Evolutionary conservation across 148 eudicot genomes (phyloP).

Genomic region (Vaccinium macrocarpon): DNA sequence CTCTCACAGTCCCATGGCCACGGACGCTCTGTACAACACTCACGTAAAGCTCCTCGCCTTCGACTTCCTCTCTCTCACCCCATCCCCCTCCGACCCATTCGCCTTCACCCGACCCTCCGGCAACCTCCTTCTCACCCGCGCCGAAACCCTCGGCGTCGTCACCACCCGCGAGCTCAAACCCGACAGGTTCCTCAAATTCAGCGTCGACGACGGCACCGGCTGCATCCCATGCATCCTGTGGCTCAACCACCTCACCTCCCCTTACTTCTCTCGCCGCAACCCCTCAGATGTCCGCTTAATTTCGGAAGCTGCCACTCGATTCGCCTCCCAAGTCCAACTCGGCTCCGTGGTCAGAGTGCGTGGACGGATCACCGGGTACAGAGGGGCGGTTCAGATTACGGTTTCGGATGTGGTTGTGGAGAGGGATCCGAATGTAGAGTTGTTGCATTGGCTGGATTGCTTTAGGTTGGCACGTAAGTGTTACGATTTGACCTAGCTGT

Average conservation of each 20-base stretch:
- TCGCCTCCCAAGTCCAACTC: constrained; percentile 38
- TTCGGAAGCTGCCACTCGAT: constrained; percentile 38
- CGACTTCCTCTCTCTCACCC: constrained; percentile 59
- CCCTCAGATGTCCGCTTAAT: constrained; percentile 63
- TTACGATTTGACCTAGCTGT: constrained; percentile 20
- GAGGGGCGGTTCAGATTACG: constrained; percentile 69
- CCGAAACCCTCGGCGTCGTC: constrained; percentile 66
- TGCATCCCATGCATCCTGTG: constrained; percentile 71
- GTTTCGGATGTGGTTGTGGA: constrained; percentile 64
- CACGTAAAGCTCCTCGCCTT: constrained; percentile 74
- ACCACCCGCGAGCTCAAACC: constrained; percentile 63
- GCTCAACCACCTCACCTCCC: constrained; percentile 70
- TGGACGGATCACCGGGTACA: constrained; percentile 49
- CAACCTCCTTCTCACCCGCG: constrained; percentile 38
- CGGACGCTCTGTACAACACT: constrained; percentile 27
- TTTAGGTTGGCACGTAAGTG: constrained; percentile 40
- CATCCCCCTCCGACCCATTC: constrained; percentile 32
- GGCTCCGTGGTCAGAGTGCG: constrained; percentile 63
- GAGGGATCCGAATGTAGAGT: constrained; percentile 65
- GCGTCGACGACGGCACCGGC: constrained; percentile 77
- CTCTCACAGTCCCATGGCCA: not conserved
- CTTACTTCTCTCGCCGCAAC: constrained; percentile 55
- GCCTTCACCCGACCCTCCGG: constrained; percentile 40
- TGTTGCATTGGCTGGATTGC: constrained; percentile 89
- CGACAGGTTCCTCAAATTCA: constrained; percentile 56